Conservation (phyloP, 345 rosid genomes). For the Raphanus raphanistrum region DNA sequence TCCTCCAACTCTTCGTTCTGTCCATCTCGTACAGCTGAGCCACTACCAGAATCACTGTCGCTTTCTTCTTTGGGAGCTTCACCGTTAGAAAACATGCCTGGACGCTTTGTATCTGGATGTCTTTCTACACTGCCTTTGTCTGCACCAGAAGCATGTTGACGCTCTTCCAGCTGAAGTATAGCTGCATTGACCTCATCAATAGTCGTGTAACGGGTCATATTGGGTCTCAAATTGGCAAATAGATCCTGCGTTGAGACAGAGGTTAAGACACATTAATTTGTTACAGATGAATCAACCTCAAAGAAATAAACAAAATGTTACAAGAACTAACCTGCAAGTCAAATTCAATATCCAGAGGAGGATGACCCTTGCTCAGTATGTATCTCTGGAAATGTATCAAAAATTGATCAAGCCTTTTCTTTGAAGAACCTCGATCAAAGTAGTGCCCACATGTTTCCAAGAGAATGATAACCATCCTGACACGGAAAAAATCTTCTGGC, state of each 20-base stretch:
- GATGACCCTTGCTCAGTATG: constrained; percentile 77
- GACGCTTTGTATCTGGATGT: constrained; percentile 61
- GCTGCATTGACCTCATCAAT: constrained; percentile 87
- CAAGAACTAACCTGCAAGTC: constrained; percentile 78
- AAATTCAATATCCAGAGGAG: constrained; percentile 91
- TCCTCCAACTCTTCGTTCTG: constrained; percentile 82
- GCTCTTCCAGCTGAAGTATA: constrained; percentile 74
- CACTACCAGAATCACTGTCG: constrained; percentile 87
- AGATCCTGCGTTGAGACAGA: constrained; percentile 63
- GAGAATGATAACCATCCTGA: constrained; percentile 90
- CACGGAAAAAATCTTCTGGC: constrained; percentile 94
- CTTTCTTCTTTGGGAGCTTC: constrained; percentile 66
- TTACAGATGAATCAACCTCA: constrained; percentile 19
- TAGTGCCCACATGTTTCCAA: constrained; percentile 97
- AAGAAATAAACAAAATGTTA: constrained; percentile 1
- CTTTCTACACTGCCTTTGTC: constrained; percentile 65
- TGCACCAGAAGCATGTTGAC: constrained; percentile 53
- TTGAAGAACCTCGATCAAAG: constrained; percentile 96
- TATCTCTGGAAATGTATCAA: constrained; percentile 93
- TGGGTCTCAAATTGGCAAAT: constrained; percentile 85
- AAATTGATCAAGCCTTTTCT: constrained; percentile 92
- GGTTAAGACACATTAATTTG: constrained; percentile 12
- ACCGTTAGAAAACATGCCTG: constrained; percentile 53
- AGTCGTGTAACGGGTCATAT: constrained; percentile 72
- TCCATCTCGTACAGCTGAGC: constrained; percentile 62